Conservation (phyloP, 108 stramenopile genomes). For the Skeletonema potamos region DNA sequence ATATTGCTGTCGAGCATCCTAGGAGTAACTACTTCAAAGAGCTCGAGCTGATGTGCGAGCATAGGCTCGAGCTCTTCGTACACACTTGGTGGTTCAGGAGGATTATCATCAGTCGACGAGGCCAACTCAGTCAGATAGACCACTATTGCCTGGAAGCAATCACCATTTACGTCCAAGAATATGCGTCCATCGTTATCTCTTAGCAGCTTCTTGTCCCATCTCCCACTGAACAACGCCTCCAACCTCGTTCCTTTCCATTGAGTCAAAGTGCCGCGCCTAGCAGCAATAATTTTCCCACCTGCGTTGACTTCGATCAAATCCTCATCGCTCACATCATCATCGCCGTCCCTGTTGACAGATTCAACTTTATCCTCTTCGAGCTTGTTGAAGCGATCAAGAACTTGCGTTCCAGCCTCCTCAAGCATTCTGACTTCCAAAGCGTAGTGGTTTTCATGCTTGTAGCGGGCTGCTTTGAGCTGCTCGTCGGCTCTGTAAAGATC, state of each 20-base stretch:
- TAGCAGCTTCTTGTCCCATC: constrained; percentile 3
- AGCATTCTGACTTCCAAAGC: neutral
- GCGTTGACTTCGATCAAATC: constrained; percentile 12
- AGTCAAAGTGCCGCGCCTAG: neutral
- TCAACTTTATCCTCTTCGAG: neutral
- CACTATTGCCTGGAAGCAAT: neutral
- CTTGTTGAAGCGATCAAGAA: neutral
- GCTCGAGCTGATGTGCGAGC: neutral
- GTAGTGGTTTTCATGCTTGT: neutral
- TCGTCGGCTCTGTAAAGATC: neutral
- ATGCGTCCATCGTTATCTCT: constrained; percentile 1
- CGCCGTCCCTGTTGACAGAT: neutral
- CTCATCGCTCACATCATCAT: neutral
- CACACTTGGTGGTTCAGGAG: neutral
- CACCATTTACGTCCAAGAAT: constrained; percentile 3
- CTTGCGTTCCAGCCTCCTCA: neutral
- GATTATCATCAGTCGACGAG: neutral
- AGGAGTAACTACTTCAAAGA: neutral
- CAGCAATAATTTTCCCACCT: constrained; percentile 1
- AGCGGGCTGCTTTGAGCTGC: neutral
- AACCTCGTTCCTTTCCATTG: neutral
- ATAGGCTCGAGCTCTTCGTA: neutral
- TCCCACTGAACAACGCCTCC: constrained; percentile 3
- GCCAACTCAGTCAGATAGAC: constrained; percentile 6
- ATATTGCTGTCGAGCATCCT: neutral